These are phyloP conservation scores for Chlamydomonas sphaeroides DNA, from an alignment of 139 green algal genomes.

Conservation along the genomic window DNA sequence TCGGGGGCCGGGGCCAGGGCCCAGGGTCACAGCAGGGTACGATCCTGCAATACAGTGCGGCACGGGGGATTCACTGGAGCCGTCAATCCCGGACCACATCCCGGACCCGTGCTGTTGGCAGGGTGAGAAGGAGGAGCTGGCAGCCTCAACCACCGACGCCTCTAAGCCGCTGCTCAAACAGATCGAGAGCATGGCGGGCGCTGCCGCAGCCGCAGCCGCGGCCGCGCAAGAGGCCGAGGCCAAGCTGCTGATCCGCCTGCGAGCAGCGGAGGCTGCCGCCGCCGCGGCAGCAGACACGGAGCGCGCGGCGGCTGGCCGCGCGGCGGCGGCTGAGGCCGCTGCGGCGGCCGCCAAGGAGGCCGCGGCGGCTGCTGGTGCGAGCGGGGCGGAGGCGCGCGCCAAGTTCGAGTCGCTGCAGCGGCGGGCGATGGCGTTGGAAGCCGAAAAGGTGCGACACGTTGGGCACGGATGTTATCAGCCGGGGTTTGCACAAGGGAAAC, in stretches of 20 bases:
- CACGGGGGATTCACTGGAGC: neutral
- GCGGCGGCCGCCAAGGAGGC: conserved; percentile 46
- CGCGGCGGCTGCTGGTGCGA: conserved; percentile 5
- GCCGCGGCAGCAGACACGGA: conserved; percentile 33
- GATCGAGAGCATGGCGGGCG: conserved; percentile 54
- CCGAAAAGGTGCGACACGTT: conserved; percentile 22
- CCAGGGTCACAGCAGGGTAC: too few relatives aligned
- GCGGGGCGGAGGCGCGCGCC: conserved; percentile 23
- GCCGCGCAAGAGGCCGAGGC: conserved; percentile 36
- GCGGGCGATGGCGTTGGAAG: conserved; percentile 16
- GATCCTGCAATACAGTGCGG: too few relatives aligned
- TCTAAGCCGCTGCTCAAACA: conserved; percentile 53
- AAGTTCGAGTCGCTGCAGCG: conserved; percentile 32
- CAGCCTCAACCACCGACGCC: conserved; percentile 16
- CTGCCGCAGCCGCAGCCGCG: conserved; percentile 26
- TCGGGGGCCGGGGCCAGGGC: too few relatives aligned
- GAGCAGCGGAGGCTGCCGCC: conserved; percentile 27
- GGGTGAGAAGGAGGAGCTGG: conserved; percentile 47
- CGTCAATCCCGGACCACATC: too few relatives aligned
- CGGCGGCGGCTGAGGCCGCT: conserved; percentile 39
- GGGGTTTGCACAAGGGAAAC: too few relatives aligned
- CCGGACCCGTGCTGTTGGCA: neutral
- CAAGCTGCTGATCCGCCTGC: conserved; percentile 24
- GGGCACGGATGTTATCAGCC: too few relatives aligned
- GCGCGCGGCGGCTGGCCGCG: conserved; percentile 22